Conservation (phyloP, 2,329 filamentous ascomycete species). For the Pyrenophora graminea region DNA sequence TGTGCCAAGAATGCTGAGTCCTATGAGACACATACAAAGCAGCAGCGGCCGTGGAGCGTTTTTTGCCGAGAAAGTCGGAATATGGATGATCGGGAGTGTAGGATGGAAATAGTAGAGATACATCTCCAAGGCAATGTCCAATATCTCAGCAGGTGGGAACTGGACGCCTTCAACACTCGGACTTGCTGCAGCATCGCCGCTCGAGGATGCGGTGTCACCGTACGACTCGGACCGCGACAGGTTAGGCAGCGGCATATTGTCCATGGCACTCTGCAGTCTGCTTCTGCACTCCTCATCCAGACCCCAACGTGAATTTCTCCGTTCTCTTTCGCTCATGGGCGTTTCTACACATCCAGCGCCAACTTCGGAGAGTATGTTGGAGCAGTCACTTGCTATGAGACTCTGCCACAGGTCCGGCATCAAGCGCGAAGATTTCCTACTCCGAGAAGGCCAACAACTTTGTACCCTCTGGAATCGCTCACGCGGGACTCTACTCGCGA, state of each 20-base stretch:
- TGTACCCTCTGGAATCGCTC: constrained; percentile 47
- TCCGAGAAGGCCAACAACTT: constrained; percentile 45
- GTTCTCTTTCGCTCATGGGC: constrained; percentile 34
- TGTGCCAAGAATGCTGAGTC: constrained; percentile 57
- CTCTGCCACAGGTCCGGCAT: constrained; percentile 45
- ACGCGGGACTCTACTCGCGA: constrained; percentile 45
- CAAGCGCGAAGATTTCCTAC: constrained; percentile 36
- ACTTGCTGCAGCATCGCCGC: constrained; percentile 34
- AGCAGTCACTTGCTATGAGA: constrained; percentile 34
- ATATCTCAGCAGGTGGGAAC: constrained; percentile 57
- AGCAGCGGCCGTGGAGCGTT: constrained; percentile 53
- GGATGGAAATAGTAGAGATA: constrained; percentile 60
- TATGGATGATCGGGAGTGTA: constrained; percentile 58
- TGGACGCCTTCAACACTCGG: constrained; percentile 36
- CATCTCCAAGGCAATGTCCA: constrained; percentile 59
- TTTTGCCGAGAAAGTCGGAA: constrained; percentile 58
- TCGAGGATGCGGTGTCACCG: constrained; percentile 40
- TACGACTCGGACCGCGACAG: constrained; percentile 32
- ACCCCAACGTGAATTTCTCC: constrained; percentile 43
- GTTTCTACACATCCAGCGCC: constrained; percentile 28
- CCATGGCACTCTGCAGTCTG: constrained; percentile 43
- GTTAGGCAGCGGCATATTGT: constrained; percentile 29
- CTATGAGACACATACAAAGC: constrained; percentile 59
- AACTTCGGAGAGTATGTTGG: constrained; percentile 44
- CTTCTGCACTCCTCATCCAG: constrained; percentile 47